Conservation (phyloP, 768 basidiomycete species). For the Chlorophyllum brunneum region DNA sequence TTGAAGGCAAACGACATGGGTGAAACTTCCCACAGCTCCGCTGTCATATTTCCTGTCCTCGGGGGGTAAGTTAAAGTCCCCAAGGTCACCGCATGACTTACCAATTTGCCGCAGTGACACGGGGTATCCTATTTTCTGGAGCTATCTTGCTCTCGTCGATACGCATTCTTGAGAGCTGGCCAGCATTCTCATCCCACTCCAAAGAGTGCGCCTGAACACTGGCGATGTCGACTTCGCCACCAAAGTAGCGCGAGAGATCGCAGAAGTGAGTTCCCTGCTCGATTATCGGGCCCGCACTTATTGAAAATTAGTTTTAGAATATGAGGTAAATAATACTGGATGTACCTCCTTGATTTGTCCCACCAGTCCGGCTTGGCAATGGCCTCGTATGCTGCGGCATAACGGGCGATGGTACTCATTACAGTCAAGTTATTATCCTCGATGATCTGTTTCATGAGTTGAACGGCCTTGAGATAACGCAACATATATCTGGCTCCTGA, state of each 20-base stretch:
- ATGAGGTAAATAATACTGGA: conserved; percentile 1
- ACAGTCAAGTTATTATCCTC: conserved; percentile 91
- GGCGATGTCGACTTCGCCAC: conserved; percentile 88
- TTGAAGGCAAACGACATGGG: conserved; percentile 87
- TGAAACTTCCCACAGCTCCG: conserved; percentile 91
- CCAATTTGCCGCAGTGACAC: conserved; percentile 92
- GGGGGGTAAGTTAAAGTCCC: background rate
- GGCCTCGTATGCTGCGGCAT: conserved; percentile 82
- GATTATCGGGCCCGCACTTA: conserved; percentile 75
- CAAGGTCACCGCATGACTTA: conserved; percentile 22
- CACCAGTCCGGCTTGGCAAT: conserved; percentile 89
- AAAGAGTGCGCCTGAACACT: conserved; percentile 82
- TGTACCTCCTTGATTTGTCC: conserved; percentile 82
- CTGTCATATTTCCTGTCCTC: conserved; percentile 83
- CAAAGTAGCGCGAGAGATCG: conserved; percentile 95
- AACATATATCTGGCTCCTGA: conserved; percentile 72
- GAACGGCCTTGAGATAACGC: conserved; percentile 88
- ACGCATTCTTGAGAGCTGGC: conserved; percentile 72
- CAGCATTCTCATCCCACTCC: conserved; percentile 90
- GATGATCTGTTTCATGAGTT: conserved; percentile 96
- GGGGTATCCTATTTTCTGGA: conserved; percentile 88
- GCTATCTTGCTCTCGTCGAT: conserved; percentile 85
- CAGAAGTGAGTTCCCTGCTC: conserved; percentile 98
- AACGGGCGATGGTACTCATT: conserved; percentile 94
- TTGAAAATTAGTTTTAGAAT: conserved; percentile 9